Evolutionary conservation across 2,329 filamentous ascomycete genomes (phyloP), one percentile per base, ranked within the genome.

Genomic region (Tricladium varicosporioides): DNA sequence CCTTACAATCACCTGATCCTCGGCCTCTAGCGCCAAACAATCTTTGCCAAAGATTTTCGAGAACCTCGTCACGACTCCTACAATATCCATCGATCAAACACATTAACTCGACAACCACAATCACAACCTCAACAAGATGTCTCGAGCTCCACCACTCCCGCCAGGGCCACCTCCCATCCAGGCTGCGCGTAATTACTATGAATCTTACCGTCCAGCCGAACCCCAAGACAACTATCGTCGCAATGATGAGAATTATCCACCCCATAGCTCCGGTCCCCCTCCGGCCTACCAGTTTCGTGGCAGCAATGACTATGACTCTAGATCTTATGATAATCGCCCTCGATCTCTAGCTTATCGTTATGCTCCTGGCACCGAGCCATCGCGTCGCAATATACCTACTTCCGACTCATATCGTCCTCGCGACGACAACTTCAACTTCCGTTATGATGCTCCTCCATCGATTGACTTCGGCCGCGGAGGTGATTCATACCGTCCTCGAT

Each of bases 401-500:
- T 31, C 42, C 10, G 63, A 64, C 51, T 51, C 48, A 5, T 66
- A 68, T 53, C 60, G 63, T 27, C 63, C 54, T 42, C 59, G 52
- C 46, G 50, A 60, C 10, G 52, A 57, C 49, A 48, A 51, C 42
- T 72, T 72, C 54, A 60, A 59, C 54, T 71, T 72, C 49, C 65
- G 67, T 32, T 63, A 65, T 42, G 67, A 71, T 48, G 62, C 69
- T 8, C 69, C 70, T 42, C 59, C 64, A 19, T 59, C 62, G 19
- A 52, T 71, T 49, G 62, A 71, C 46, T 63, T 61, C 45, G 53
- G 60, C 50, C 60, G 61, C 43, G 51, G n/a, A 13, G 22, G 59
- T 18, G 58, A 68, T 43, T 54, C 48, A 31, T 67, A 65, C 50
- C 62, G 63, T 16, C 54, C 63, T 18, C 57, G 61, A 22, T 61